Conservation (phyloP, 2,329 filamentous ascomycete species). For the Talaromyces sp. region DNA sequence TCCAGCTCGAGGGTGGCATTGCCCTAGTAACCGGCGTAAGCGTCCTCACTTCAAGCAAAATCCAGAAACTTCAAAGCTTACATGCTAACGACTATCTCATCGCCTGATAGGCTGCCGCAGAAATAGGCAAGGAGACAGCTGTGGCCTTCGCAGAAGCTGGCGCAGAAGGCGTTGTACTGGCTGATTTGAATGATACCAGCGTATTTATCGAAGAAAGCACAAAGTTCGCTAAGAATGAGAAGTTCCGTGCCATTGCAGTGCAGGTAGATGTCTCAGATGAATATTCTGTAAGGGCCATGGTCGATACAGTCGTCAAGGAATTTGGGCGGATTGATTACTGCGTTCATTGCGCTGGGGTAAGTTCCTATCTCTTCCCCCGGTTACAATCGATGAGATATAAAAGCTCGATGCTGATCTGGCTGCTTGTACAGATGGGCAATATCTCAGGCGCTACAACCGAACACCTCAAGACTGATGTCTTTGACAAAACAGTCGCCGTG, state of each 20-base stretch:
- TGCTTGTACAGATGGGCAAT: background rate
- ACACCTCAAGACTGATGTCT: background rate
- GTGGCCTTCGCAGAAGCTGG: slow-evolving; percentile 8
- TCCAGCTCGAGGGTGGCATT: background rate
- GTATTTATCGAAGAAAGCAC: slow-evolving; percentile 4
- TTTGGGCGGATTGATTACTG: slow-evolving; percentile 13
- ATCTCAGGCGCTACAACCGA: background rate
- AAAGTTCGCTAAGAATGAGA: slow-evolving; percentile 3
- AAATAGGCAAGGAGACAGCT: background rate
- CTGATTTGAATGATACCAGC: slow-evolving; percentile 1
- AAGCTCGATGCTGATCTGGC: background rate
- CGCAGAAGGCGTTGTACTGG: background rate
- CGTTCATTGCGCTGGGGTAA: slow-evolving; percentile 7
- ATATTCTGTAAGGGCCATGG: slow-evolving; percentile 4
- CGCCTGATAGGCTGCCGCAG: background rate
- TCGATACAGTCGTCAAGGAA: slow-evolving; percentile 6
- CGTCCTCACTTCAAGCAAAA: background rate
- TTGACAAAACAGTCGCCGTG: background rate
- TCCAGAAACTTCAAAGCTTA: background rate
- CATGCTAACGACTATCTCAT: background rate
- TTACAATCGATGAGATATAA: no score
- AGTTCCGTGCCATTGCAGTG: background rate
- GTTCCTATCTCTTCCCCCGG: background rate
- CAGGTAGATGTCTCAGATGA: slow-evolving; percentile 1
- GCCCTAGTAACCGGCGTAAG: slow-evolving; percentile 6